Percentiles rank a stretch among this genome's conserved stretches.
phyloP scores from a whole-genome alignment of 2,329 filamentous ascomycete species.

The Sporothrix protearum region DNA sequence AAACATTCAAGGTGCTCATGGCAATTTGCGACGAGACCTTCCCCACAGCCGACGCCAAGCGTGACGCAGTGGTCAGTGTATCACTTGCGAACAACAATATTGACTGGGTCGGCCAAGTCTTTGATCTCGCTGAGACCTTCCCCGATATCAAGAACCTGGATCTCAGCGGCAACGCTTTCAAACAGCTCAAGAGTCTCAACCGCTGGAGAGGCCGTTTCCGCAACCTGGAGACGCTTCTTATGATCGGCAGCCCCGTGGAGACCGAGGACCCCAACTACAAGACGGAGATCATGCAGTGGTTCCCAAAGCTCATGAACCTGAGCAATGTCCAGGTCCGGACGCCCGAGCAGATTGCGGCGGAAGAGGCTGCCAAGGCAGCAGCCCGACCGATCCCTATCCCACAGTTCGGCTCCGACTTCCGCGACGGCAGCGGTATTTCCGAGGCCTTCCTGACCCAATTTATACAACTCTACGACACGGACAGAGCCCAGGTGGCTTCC shows the following conservation, averaged over 20 bases:
- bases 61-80: constrained; percentile 75
- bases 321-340: constrained; percentile 73
- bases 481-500: constrained; percentile 60
- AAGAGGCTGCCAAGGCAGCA: constrained; percentile 48
- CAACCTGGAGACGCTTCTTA: constrained; percentile 73
- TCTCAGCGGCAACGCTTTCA: constrained; percentile 77
- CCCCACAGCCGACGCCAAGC: constrained; percentile 66
- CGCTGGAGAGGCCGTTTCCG: constrained; percentile 78
- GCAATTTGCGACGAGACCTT: constrained; percentile 76
- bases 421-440: constrained; percentile 70
- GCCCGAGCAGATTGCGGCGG: constrained; percentile 62
- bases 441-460: constrained; percentile 73
- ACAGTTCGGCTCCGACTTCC: constrained; percentile 63
- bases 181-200: constrained; percentile 62
- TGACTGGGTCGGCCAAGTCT: constrained; percentile 67
- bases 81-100: constrained; percentile 79
- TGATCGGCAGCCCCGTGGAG: constrained; percentile 73
- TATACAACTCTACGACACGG: constrained; percentile 68
- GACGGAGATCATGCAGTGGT: constrained; percentile 72
- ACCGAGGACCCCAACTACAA: constrained; percentile 57
- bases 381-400: constrained; percentile 51
- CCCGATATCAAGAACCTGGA: constrained; percentile 86
- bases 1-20: constrained; percentile 92
- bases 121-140: constrained; percentile 71
- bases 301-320: constrained; percentile 72